Percentiles rank a stretch among this genome's conserved stretches.
Conservation (phyloP, 2,329 filamentous ascomycete species). For the Fusarium floridanum region DNA sequence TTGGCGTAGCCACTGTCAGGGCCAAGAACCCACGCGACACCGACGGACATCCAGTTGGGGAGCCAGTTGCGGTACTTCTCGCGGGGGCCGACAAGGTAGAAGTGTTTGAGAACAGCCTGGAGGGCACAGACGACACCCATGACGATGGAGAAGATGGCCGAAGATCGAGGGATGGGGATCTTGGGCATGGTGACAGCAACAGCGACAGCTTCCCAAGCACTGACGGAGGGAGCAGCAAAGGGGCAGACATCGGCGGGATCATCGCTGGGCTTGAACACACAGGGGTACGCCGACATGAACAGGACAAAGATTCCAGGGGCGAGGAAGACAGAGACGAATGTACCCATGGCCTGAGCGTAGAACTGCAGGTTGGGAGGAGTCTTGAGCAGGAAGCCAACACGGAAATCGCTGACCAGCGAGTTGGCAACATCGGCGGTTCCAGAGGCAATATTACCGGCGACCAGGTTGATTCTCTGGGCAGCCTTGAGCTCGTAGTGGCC, state of each 20-base stretch:
- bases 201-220: constrained; percentile 76
- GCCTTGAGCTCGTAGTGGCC: constrained; percentile 61
- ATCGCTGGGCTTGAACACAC: constrained; percentile 67
- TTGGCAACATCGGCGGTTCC: constrained; percentile 68
- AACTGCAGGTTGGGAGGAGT: constrained; percentile 76
- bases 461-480: constrained; percentile 74
- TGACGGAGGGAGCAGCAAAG: constrained; percentile 73
- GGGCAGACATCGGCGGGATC: constrained; percentile 58
- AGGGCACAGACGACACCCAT: constrained; percentile 64
- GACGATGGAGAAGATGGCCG: constrained; percentile 68
- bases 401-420: constrained; percentile 72
- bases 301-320: constrained; percentile 76
- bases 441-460: constrained; percentile 70
- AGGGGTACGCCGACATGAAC: constrained; percentile 77
- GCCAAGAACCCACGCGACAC: constrained; percentile 70
- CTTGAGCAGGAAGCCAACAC: constrained; percentile 75
- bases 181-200: constrained; percentile 68
- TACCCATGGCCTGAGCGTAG: constrained; percentile 73
- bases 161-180: constrained; percentile 67
- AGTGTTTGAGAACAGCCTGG: constrained; percentile 67
- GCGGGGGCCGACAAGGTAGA: constrained; percentile 63
- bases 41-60: constrained; percentile 73
- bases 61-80: constrained; percentile 69
- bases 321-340: constrained; percentile 74
- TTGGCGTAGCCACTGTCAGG: constrained; percentile 66